A percentile compares a stretch with the other conserved stretches of the same genome.
Conservation (phyloP, 495 filamentous ascomycete species). For the Podospora sp. region DNA sequence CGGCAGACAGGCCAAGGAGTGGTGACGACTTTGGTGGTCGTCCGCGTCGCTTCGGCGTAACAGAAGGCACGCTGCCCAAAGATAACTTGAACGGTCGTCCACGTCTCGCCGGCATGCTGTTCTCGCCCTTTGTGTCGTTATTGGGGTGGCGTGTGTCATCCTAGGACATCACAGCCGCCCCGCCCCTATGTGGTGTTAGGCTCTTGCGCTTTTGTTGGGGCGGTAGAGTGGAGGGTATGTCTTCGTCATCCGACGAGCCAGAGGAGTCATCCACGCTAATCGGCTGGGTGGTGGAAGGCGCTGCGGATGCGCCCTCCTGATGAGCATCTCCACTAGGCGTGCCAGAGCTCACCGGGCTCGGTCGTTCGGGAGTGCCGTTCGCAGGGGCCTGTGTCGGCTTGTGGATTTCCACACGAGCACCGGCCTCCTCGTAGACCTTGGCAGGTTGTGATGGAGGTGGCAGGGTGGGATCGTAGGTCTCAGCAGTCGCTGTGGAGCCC, state of each 20-base stretch:
- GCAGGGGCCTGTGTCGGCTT: conserved; percentile 8
- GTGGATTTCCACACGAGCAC: conserved; percentile 24
- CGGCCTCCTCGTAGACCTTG: conserved; percentile 16
- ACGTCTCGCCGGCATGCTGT: not conserved
- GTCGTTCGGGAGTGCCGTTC: not conserved
- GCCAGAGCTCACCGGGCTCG: not conserved
- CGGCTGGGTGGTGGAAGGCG: not conserved
- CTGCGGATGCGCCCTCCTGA: not conserved
- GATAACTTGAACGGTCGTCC: not conserved
- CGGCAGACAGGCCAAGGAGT: not conserved
- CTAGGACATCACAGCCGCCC: conserved; percentile 8
- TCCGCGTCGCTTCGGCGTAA: not conserved
- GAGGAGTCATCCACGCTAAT: conserved; percentile 31
- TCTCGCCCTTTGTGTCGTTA: not conserved
- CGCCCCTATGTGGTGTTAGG: conserved; percentile 6
- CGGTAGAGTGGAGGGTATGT: conserved; percentile 48
- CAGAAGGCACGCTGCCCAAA: not conserved
- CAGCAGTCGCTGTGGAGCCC: conserved; percentile 36
- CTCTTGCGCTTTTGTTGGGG: not conserved
- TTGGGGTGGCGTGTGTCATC: not conserved
- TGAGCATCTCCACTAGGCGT: conserved; percentile 1
- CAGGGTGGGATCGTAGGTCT: conserved; percentile 36
- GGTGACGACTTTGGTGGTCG: not conserved
- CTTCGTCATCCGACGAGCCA: conserved; percentile 43
- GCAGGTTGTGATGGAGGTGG: conserved; percentile 22